Conservation (phyloP, 768 basidiomycete species). For the Boletus insuetus region DNA sequence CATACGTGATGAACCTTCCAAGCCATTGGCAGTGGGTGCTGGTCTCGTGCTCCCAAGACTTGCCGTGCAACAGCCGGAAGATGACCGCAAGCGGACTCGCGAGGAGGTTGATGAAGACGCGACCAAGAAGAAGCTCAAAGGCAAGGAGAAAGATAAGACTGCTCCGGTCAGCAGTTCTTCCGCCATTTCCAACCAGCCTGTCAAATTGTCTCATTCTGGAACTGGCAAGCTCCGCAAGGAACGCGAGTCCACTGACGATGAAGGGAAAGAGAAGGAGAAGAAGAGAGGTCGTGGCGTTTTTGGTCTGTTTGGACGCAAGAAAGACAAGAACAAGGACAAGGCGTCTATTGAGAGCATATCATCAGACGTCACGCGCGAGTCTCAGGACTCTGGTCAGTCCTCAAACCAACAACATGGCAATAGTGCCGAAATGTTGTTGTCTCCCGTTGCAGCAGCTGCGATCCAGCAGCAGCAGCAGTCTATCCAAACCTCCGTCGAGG, state of each 20-base stretch:
- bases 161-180: slow-evolving; percentile 29
- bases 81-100: slow-evolving; percentile 51
- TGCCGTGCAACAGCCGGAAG: slow-evolving; percentile 46
- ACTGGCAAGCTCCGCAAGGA: slow-evolving; percentile 46
- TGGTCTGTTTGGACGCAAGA: slow-evolving; percentile 73
- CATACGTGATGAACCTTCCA: slow-evolving; percentile 51
- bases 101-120: slow-evolving; percentile 49
- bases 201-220: slow-evolving; percentile 11
- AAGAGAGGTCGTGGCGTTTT: slow-evolving; percentile 76
- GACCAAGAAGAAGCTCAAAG: slow-evolving; percentile 48
- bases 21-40: slow-evolving; percentile 5
- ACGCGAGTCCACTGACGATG: slow-evolving; percentile 40
- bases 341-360: slow-evolving; percentile 50
- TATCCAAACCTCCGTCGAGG: slow-evolving; percentile 19
- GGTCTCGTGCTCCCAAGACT: slow-evolving; percentile 38
- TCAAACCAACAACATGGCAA: slow-evolving; percentile 39
- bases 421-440: slow-evolving; percentile 33
- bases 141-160: slow-evolving; percentile 48
- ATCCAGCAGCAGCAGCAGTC: slow-evolving; percentile 58
- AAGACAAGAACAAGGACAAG: slow-evolving; percentile 70
- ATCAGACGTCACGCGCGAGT: slow-evolving; percentile 46
- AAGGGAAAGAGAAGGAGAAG: slow-evolving; percentile 55
- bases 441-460: slow-evolving; percentile 52
- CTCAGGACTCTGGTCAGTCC: slow-evolving; percentile 64
- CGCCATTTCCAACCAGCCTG: slow-evolving; percentile 26